phyloP scores from a whole-genome alignment of 2,329 filamentous ascomycete species.

The Fusarium poae region DNA sequence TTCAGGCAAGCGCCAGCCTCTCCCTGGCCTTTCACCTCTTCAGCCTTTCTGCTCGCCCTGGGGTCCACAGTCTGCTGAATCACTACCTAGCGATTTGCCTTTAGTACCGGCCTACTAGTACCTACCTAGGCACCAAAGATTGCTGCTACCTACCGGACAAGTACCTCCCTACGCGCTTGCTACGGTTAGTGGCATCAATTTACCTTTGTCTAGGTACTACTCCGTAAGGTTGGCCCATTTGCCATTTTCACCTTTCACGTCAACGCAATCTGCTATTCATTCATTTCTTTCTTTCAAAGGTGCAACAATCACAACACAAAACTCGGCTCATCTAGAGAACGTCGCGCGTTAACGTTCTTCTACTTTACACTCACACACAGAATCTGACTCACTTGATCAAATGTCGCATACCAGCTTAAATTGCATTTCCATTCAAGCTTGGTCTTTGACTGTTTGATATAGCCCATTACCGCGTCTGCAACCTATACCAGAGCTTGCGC shows the following conservation, averaged over 20 bases:
- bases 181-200: background rate
- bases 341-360: slow-evolving; percentile 4
- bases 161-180: background rate
- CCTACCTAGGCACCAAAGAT: background rate
- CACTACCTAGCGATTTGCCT: background rate
- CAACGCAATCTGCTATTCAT: background rate
- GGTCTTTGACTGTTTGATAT: slow-evolving; percentile 38
- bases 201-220: background rate
- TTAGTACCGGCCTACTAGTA: slow-evolving; percentile 7
- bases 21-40: slow-evolving; percentile 21
- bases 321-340: background rate
- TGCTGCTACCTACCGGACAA: too few species aligned
- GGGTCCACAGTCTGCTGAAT: slow-evolving; percentile 18
- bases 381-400: slow-evolving; percentile 34
- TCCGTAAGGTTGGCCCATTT: background rate
- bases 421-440: slow-evolving; percentile 27
- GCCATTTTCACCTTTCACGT: slow-evolving; percentile 19
- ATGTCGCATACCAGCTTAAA: slow-evolving; percentile 45
- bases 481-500: slow-evolving; percentile 5
- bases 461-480: slow-evolving; percentile 19
- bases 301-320: background rate
- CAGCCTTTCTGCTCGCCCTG: slow-evolving; percentile 38
- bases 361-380: background rate
- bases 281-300: slow-evolving; percentile 7
- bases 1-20: slow-evolving; percentile 39